Evolutionary conservation across 1,284 basidiomycete genomes (phyloP), one percentile per base, ranked within the genome.

Genomic region (Coniophora puteana): DNA sequence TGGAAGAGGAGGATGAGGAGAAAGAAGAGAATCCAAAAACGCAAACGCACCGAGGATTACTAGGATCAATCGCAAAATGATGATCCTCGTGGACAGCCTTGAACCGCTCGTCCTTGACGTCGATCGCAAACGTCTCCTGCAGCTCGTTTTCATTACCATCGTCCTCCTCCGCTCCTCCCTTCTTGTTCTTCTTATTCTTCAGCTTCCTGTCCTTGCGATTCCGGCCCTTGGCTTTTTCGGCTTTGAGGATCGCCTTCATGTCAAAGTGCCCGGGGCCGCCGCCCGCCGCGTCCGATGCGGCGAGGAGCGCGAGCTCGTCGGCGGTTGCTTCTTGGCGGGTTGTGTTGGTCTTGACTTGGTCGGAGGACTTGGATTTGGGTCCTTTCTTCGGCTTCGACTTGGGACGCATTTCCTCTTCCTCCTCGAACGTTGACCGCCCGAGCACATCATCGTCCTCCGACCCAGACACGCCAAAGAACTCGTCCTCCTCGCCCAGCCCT

Each of bases 21-120:
- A 37, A 3, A 30, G 27, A 36, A n/a, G 17, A 27, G 16, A 31
- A 20, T 11, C 11, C 31, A 28, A 31, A 24, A 41, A 36, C 3
- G n/a, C n/a, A n/a, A n/a, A 73, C 90, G 51, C 56, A 94, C 93
- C 83, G 88, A 59, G 95, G 92, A 67, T 98, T 91, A 36, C 83
- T 91, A 16, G 96, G 95, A 62, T 99, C 96, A 52, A 99, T 92
- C 1, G 95, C 94, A 56, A 91, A 99, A 32, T 83, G 78, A 54
- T 93, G 83, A 57, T 99, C 89, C 50, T 97, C 89, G 58, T 93
- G 86, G 35, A 98, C 58, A 8, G 78, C 85, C 51, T 79, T 78
- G 74, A 99, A 99, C 21, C 96, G 83, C 4, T 86, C 78, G 57
- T 99, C 96, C 52, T 80, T 78, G 43, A 92, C 80, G 58, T 99